A percentile compares a stretch with the other conserved stretches of the same genome.
Evolutionary conservation across 116 monocot species (phyloP).

Genomic region (Phalaenopsis hybrid): DNA sequence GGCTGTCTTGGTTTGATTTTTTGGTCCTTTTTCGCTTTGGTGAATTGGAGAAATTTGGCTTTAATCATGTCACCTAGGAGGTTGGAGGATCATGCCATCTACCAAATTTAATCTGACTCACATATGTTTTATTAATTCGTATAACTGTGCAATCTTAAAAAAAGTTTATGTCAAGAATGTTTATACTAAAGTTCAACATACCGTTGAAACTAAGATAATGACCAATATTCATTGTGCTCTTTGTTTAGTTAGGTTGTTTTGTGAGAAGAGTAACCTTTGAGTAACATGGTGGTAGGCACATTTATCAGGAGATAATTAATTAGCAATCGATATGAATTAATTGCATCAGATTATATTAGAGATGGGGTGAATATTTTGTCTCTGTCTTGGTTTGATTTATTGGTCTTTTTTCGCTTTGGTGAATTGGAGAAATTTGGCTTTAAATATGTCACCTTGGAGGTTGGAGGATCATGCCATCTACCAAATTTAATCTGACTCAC

Average conservation of each 20-base stretch:
- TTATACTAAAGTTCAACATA: not conserved
- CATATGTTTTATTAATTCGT: not conserved
- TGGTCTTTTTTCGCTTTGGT: not conserved
- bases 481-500: not conserved
- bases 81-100: not conserved
- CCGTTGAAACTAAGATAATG: not conserved
- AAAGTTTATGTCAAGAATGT: not conserved
- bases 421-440: not conserved
- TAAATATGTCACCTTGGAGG: not conserved
- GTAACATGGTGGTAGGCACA: not conserved
- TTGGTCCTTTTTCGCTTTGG: not conserved
- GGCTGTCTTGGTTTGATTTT: not conserved
- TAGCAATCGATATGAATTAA: not conserved
- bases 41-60: not conserved
- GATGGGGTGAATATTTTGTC: not conserved
- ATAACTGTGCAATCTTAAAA: not conserved
- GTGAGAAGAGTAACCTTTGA: not conserved
- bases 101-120: not conserved
- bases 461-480: not conserved
- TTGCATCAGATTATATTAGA: not conserved
- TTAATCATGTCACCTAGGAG: not conserved
- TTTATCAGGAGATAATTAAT: no score
- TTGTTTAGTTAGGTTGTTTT: not conserved
- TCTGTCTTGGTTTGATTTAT: not conserved
- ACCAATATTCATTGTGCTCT: not conserved